Base-by-base conservation (phyloP, 139 green algal species). In the Nannochloris sp. region DNA sequence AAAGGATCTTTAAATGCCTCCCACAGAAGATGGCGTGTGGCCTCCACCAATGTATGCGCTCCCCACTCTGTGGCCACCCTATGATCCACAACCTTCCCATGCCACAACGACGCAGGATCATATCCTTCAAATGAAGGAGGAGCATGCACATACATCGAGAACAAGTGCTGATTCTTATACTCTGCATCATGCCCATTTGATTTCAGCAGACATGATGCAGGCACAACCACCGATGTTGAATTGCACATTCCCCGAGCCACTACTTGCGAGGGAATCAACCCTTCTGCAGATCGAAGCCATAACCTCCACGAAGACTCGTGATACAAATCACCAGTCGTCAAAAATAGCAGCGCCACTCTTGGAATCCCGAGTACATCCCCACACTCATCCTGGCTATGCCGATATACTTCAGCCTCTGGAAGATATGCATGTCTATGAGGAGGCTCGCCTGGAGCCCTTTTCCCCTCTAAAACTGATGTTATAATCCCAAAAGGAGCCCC, bases 81-180 rank as follows among this genome's bases (percentile, higher is more conserved):
- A 37, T 74, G 46, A 8, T 45, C 8, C 12, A 74, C 62, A 12
- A 74, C 6, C 8, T 61, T 44, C 16, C 26, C 30, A 26, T 45
- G 20, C 56, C 56, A 61, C 10, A 61, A 29, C 26, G 56, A 29
- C 14, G 14, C 30, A 5, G 20, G 28, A 0, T 46, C 11, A 16
- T 26, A 46, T 45, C 26, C 56, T 46, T 46, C 43, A 30, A 70
- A 64, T 4, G 30, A 49, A 26, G 70, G 63, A 3, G 64, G 70
- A 4, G 63, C 57, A 48, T 81, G 74, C 12, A 75, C 44, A 44
- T 81, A 79, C 43, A 81, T 45, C 1, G 58, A 73, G 50, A 76
- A 81, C 2, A 81, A 56, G 40, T 79, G 58, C 66, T 81, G 74
- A 44, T 48, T 37, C 20, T 31, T 20, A 33, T 23, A 23, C 43